Percentiles rank a stretch among this genome's conserved stretches.
phyloP scores from a whole-genome alignment of 768 basidiomycete species.

The Macrolepiota fuliginosa region DNA sequence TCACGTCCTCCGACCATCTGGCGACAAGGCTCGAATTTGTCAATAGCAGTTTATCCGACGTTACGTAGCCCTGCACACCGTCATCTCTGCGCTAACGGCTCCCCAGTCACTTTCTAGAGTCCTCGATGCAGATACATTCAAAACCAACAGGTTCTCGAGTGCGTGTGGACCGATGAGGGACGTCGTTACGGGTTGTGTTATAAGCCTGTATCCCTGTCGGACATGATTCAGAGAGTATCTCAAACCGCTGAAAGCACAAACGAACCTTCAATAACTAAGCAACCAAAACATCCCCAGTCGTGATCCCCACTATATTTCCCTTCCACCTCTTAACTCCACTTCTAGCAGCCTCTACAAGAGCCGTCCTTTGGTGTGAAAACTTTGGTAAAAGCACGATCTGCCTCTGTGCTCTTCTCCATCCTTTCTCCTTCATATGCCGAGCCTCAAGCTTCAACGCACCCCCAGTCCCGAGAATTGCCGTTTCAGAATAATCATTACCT shows the following conservation, averaged over 20 bases:
- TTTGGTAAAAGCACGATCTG: constrained; percentile 33
- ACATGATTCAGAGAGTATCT: constrained; percentile 17
- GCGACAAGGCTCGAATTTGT: constrained; percentile 37
- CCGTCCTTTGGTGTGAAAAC: constrained; percentile 17
- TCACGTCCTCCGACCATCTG: constrained; percentile 35
- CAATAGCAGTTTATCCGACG: constrained; percentile 30
- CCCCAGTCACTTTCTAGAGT: constrained; percentile 40
- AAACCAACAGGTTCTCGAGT: constrained; percentile 33
- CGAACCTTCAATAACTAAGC: constrained; percentile 40
- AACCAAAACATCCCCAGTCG: constrained; percentile 37
- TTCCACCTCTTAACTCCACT: constrained; percentile 20
- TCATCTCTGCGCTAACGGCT: constrained; percentile 27
- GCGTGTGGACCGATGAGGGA: constrained; percentile 33
- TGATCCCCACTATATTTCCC: constrained; percentile 18
- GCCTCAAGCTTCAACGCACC: constrained; percentile 29
- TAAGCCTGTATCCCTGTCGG: constrained; percentile 25
- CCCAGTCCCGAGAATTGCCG: constrained; percentile 26
- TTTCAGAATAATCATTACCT: constrained; percentile 16
- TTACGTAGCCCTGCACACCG: constrained; percentile 35
- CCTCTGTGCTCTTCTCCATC: constrained; percentile 34
- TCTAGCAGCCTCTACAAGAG: constrained; percentile 29
- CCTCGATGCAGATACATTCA: constrained; percentile 39
- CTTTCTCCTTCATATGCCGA: constrained; percentile 34
- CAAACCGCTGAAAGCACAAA: neutral
- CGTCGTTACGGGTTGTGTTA: constrained; percentile 21